Conservation (phyloP, 768 basidiomycete species). For the Pulveroboletus frians region DNA sequence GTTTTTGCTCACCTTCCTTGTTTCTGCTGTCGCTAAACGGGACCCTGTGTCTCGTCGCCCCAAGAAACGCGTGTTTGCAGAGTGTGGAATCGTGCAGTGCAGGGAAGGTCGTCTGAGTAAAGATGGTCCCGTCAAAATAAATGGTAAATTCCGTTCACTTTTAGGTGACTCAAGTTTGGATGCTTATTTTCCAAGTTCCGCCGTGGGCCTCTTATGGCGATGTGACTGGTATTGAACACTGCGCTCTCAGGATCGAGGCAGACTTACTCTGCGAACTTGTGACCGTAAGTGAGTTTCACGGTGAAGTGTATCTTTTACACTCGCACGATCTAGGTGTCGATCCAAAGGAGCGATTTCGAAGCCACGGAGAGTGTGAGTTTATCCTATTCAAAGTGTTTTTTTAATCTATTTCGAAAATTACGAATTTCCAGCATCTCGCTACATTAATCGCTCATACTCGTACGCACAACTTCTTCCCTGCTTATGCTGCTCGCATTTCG, state of each 20-base stretch:
- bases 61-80: slow-evolving; percentile 64
- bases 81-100: slow-evolving; percentile 49
- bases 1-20: slow-evolving; percentile 59
- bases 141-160: slow-evolving; percentile 8
- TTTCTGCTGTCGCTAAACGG: slow-evolving; percentile 62
- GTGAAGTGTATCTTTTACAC: neutral
- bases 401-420: too few species aligned
- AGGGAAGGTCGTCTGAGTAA: slow-evolving; percentile 40
- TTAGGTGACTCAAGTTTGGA: neutral
- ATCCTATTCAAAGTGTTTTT: neutral
- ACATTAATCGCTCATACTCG: slow-evolving; percentile 59
- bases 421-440: slow-evolving; percentile 32
- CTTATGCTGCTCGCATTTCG: slow-evolving; percentile 58
- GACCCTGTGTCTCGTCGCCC: slow-evolving; percentile 72
- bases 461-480: slow-evolving; percentile 47
- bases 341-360: slow-evolving; percentile 65
- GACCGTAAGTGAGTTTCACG: slow-evolving; percentile 39
- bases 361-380: slow-evolving; percentile 51
- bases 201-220: slow-evolving; percentile 51
- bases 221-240: slow-evolving; percentile 41
- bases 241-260: slow-evolving; percentile 59
- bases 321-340: slow-evolving; percentile 42
- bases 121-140: slow-evolving; percentile 8
- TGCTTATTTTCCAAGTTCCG: slow-evolving; percentile 38
- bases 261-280: slow-evolving; percentile 69